phyloP scores from a whole-genome alignment of 2,329 filamentous ascomycete genomes.

The Fusarium irregulare region DNA sequence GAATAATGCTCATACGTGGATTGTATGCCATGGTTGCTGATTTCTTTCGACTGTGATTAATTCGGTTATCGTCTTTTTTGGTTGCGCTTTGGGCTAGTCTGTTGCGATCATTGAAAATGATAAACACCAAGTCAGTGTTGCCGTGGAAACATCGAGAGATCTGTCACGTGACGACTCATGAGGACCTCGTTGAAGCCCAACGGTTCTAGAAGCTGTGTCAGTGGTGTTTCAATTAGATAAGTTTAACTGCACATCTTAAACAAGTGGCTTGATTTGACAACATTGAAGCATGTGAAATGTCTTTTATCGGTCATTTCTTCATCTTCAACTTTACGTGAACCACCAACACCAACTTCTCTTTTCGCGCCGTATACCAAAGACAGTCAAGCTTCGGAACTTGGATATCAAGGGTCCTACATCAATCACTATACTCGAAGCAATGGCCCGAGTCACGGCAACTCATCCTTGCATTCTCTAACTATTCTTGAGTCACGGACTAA shows the following conservation, averaged over 20 bases:
- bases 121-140: conserved; percentile 42
- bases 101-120: conserved; percentile 27
- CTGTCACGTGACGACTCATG: conserved; percentile 36
- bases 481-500: not conserved
- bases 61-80: conserved; percentile 6
- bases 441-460: not conserved
- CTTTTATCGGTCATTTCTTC: not conserved
- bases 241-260: conserved; percentile 1
- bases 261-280: conserved; percentile 24
- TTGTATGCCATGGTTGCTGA: conserved; percentile 66
- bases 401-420: not conserved
- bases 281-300: not conserved
- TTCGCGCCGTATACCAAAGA: not conserved
- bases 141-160: conserved; percentile 38
- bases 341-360: not conserved
- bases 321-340: not conserved
- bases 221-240: conserved; percentile 7
- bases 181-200: not conserved
- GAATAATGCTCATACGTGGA: conserved; percentile 70
- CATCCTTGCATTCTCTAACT: not conserved
- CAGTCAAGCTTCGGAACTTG: not conserved
- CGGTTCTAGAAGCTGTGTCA: conserved; percentile 2
- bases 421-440: not conserved
- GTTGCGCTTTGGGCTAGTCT: conserved; percentile 9
- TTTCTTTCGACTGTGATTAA: not conserved